Percentiles rank a stretch among this genome's conserved stretches.
These are phyloP conservation scores for Ceratobasidium sp. DNA, from an alignment of 1,284 basidiomycete species.

Conservation along the genomic window DNA sequence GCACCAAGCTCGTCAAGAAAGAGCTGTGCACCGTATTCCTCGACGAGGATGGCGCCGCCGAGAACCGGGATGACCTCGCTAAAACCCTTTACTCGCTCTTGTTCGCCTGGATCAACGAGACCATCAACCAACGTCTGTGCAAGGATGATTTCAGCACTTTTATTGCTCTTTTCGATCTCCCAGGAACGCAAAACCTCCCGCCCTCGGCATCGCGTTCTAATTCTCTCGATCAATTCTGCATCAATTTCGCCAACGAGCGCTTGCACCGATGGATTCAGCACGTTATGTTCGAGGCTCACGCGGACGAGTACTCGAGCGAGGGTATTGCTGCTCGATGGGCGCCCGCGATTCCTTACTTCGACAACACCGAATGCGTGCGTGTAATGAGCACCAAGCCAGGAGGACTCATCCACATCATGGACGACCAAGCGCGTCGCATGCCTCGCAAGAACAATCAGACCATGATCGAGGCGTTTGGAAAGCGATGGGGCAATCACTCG, in stretches of 20 bases:
- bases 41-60: slow-evolving; percentile 91
- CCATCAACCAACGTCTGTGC: slow-evolving; percentile 94
- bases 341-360: slow-evolving; percentile 85
- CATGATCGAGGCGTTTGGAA: slow-evolving; percentile 94
- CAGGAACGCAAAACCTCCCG: slow-evolving; percentile 91
- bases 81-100: slow-evolving; percentile 94
- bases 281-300: slow-evolving; percentile 82
- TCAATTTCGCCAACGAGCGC: slow-evolving; percentile 96
- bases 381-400: slow-evolving; percentile 90
- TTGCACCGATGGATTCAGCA: slow-evolving; percentile 88
- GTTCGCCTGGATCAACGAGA: slow-evolving; percentile 97
- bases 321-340: slow-evolving; percentile 77
- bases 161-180: slow-evolving; percentile 95
- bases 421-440: slow-evolving; percentile 89
- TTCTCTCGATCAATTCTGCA: slow-evolving; percentile 94
- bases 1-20: slow-evolving; percentile 91
- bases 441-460: slow-evolving; percentile 94
- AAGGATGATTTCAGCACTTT: slow-evolving; percentile 92
- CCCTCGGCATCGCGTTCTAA: slow-evolving; percentile 75
- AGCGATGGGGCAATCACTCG: slow-evolving; percentile 94
- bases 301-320: slow-evolving; percentile 86
- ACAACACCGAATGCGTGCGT: slow-evolving; percentile 91
- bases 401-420: slow-evolving; percentile 96
- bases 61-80: slow-evolving; percentile 94
- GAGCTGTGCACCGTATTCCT: slow-evolving; percentile 97